Percentiles rank a stretch among this genome's conserved stretches.
Evolutionary conservation across 768 basidiomycete species (phyloP).

Genomic region (Boletus reticulatus): DNA sequence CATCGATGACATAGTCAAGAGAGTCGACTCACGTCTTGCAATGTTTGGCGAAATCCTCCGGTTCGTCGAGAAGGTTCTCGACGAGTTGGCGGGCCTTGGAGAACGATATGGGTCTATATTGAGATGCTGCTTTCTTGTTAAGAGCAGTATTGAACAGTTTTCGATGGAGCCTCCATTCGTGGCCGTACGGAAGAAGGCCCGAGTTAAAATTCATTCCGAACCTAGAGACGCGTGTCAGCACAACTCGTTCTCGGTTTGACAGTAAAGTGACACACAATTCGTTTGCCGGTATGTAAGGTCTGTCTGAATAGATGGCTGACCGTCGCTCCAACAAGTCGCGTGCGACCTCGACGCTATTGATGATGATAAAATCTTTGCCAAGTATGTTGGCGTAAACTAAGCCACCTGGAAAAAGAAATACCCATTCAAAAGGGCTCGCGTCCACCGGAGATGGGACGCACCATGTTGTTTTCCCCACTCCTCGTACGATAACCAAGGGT

Average conservation of each 20-base stretch:
- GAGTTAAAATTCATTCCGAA: conserved; percentile 32
- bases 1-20: neutral
- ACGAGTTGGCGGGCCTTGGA: conserved; percentile 22
- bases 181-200: conserved; percentile 29
- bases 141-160: conserved; percentile 22
- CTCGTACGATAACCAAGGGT: conserved; percentile 34
- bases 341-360: conserved; percentile 22
- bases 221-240: conserved; percentile 8
- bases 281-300: conserved; percentile 22
- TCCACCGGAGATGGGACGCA: neutral
- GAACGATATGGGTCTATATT: conserved; percentile 17
- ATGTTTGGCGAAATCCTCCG: conserved; percentile 19
- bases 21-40: conserved; percentile 22
- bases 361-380: conserved; percentile 27
- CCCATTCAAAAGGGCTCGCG: neutral
- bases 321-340: conserved; percentile 26
- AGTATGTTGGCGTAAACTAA: conserved; percentile 27
- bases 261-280: conserved; percentile 12
- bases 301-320: conserved; percentile 27
- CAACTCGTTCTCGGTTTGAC: neutral
- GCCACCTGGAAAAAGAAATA: conserved; percentile 11
- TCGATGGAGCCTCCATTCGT: conserved; percentile 30
- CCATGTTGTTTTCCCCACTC: conserved; percentile 35
- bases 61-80: conserved; percentile 18
- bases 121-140: conserved; percentile 9